Evolutionary conservation across 169 alveolate genomes (phyloP).

Genomic region (Eimeria maxima): DNA sequence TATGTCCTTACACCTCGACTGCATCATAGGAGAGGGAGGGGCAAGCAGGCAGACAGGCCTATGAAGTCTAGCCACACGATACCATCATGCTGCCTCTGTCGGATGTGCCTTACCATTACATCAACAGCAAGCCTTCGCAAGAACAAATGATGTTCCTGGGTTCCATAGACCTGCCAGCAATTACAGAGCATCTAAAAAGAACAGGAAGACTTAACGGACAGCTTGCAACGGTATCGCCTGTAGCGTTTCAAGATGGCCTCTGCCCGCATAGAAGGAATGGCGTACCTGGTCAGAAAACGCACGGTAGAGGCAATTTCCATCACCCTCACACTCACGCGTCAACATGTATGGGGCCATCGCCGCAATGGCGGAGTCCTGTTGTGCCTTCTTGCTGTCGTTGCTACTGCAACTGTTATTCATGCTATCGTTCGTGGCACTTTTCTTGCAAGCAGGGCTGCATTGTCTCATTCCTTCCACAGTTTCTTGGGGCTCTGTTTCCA

Average conservation of each 20-base stretch:
- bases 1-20: slow-evolving; percentile 62
- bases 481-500: background rate
- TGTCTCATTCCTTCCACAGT: background rate
- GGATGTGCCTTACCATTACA: slow-evolving; percentile 69
- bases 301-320: slow-evolving; percentile 81
- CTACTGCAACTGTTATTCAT: background rate
- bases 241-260: background rate
- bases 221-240: background rate
- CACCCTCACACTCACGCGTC: slow-evolving; percentile 78
- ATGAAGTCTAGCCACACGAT: background rate
- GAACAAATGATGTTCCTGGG: slow-evolving; percentile 81
- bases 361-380: slow-evolving; percentile 42
- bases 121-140: slow-evolving; percentile 82
- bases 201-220: background rate
- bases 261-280: background rate
- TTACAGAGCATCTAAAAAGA: background rate
- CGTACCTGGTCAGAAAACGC: slow-evolving; percentile 82
- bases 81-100: background rate
- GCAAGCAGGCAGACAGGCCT: background rate
- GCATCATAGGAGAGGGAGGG: background rate
- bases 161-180: slow-evolving; percentile 78
- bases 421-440: background rate
- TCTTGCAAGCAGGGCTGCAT: background rate
- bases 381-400: slow-evolving; percentile 17
- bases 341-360: slow-evolving; percentile 64